Conservation (phyloP, 2,329 filamentous ascomycete species). For the Chaetothyriales sp. region DNA sequence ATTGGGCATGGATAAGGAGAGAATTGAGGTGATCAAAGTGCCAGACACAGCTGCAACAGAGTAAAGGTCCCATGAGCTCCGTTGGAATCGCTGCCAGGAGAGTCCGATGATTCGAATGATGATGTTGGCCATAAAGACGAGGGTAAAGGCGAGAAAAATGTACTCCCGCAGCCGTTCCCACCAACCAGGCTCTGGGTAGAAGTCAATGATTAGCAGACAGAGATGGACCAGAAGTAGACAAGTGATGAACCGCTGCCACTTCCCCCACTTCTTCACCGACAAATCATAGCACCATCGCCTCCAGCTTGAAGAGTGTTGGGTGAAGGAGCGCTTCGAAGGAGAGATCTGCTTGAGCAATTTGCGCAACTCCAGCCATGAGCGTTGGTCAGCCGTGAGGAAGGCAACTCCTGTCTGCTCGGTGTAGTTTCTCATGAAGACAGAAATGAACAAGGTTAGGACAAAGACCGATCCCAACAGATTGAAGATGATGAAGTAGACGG, state of each 20-base stretch:
- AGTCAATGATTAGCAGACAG: constrained; percentile 71
- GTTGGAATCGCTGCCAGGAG: constrained; percentile 80
- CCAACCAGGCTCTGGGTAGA: constrained; percentile 55
- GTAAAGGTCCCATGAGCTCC: constrained; percentile 92
- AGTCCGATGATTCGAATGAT: constrained; percentile 72
- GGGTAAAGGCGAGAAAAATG: constrained; percentile 66
- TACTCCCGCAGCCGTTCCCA: constrained; percentile 60
- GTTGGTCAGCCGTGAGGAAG: constrained; percentile 86
- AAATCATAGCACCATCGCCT: constrained; percentile 91
- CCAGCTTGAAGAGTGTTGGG: constrained; percentile 62
- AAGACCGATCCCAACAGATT: constrained; percentile 94
- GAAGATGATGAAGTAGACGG: constrained; percentile 88
- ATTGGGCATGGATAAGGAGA: constrained; percentile 50
- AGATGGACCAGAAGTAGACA: constrained; percentile 68
- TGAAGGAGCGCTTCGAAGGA: constrained; percentile 80
- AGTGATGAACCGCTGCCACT: constrained; percentile 78
- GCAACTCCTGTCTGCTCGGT: constrained; percentile 97
- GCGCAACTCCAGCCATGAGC: constrained; percentile 88
- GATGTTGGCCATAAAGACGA: constrained; percentile 74
- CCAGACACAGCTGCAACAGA: constrained; percentile 67
- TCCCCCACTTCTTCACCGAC: constrained; percentile 84
- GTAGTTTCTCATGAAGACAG: constrained; percentile 99
- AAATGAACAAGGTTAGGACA: constrained; percentile 91
- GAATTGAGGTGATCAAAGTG: constrained; percentile 66
- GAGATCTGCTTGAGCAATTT: constrained; percentile 87